A percentile compares a stretch with the other conserved stretches of the same genome.
These are phyloP conservation scores for Cicer chorassanicum DNA, from an alignment of 306 rosid species.

Conservation along the genomic window DNA sequence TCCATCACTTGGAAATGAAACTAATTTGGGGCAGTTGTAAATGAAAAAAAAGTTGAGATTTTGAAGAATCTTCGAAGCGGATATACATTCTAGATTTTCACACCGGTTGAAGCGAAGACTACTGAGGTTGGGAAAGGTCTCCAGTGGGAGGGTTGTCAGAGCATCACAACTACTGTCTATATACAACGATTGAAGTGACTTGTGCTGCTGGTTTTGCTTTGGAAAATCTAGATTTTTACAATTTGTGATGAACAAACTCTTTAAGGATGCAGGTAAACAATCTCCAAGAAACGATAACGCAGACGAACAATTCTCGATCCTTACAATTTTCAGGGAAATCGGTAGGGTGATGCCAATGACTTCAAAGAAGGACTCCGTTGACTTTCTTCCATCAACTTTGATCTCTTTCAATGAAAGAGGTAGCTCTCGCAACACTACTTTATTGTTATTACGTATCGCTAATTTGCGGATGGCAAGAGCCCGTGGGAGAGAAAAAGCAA, in stretches of 20 bases:
- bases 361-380: not conserved
- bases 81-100: slow-evolving; percentile 2
- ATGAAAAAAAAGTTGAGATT: accelerated
- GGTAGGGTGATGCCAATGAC: not conserved
- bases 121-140: not conserved
- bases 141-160: not conserved
- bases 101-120: accelerated
- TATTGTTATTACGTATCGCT: not conserved
- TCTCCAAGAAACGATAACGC: not conserved
- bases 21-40: not conserved
- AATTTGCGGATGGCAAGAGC: not conserved
- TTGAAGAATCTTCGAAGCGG: not conserved
- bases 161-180: not conserved
- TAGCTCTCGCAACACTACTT: not conserved
- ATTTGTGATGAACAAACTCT: not conserved
- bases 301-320: not conserved
- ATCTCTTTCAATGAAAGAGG: not conserved
- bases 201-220: not conserved
- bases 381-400: not conserved
- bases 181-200: not conserved
- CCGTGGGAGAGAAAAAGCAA: not conserved
- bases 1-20: slow-evolving; percentile 1
- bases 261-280: not conserved
- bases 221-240: not conserved
- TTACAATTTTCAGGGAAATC: not conserved